Percentiles rank a stretch among this genome's conserved stretches.
Evolutionary conservation across 192 early-diverging fungal genomes (phyloP).

Genomic region (Coemansia javaensis): DNA sequence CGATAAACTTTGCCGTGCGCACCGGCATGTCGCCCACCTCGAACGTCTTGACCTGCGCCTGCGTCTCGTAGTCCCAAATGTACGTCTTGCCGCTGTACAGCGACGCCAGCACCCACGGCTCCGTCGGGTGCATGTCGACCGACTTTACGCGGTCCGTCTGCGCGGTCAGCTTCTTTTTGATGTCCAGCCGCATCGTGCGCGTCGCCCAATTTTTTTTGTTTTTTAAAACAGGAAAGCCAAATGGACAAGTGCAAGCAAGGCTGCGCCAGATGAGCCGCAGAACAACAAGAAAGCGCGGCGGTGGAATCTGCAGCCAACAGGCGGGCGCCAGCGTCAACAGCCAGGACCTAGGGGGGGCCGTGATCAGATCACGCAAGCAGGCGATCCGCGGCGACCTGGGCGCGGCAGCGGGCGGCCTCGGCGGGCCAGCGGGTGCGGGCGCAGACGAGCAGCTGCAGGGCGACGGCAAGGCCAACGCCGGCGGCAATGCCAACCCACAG

Average conservation of each 20-base stretch:
- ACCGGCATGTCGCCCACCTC: slow-evolving; percentile 95
- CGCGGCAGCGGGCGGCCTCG: slow-evolving; percentile 36
- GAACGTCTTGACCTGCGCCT: slow-evolving; percentile 93
- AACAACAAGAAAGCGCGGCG: neutral
- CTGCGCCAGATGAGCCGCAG: no score
- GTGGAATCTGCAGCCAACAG: neutral
- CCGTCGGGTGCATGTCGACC: slow-evolving; percentile 97
- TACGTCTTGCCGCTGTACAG: slow-evolving; percentile 94
- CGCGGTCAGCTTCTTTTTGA: slow-evolving; percentile 57
- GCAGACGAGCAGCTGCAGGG: slow-evolving; percentile 32
- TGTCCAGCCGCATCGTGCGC: slow-evolving; percentile 57
- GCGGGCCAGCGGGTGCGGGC: slow-evolving; percentile 26
- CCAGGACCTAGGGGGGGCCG: no score
- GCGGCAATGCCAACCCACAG: slow-evolving; percentile 48
- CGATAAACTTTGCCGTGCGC: slow-evolving; percentile 95
- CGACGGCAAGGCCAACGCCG: slow-evolving; percentile 29
- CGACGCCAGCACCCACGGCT: slow-evolving; percentile 96
- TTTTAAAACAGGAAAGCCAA: neutral
- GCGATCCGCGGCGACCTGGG: slow-evolving; percentile 31
- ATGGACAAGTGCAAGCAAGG: neutral
- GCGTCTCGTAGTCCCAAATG: slow-evolving; percentile 98
- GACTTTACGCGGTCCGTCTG: slow-evolving; percentile 93
- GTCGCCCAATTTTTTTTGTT: no score
- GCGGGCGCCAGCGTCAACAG: neutral
- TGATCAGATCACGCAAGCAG: neutral